Evolutionary conservation across 2,329 filamentous ascomycete genomes (phyloP), one percentile per base, ranked within the genome.

Genomic region (Aspergillus flavus): DNA sequence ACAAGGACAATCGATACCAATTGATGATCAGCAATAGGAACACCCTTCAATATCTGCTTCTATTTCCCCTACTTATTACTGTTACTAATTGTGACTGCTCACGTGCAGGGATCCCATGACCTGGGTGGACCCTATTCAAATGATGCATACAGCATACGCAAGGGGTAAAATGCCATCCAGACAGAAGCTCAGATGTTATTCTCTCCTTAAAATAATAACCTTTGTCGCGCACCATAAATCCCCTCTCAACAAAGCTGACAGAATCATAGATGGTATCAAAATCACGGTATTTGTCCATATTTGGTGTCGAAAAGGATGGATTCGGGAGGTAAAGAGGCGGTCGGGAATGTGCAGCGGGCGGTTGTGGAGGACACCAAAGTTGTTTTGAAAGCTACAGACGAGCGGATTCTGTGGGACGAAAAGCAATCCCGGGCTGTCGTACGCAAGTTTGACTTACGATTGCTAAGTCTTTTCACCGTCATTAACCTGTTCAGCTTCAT

Each of bases 401-500:
- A 54, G 30, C 30, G 21, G 9, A 36, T 54, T 28, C 32, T 7
- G 11, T 36, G 7, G 30, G 32, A 54, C 16, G 52, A 54, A 14
- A 19, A 36, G 2, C 19, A 54, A 28, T 54, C 52, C 16, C 41
- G 30, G 4, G 9, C 32, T 3, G 74, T 80, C 19, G 63, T 79
- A 41, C 61, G 70, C 39, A 77, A 77, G 54, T 72, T 79, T 1
- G 76, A 79, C 54, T 69, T 67, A 41, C 65, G 72, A 11, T 69
- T 76, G 7, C 71, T 78, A 11, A 72, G 73, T 1, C 62, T 75
- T 32, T 66, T 76, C 26, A 50, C 72, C 6, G 58, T 76, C 50
- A 65, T 78, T n/a, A 77, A 78, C 54, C 73, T 78, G 6, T 60
- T 63, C 57, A 65, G 66, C 19, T 70, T 70, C 54, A 61, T 72